These are phyloP conservation scores for Aspergillus clavatus DNA, from an alignment of 2,329 filamentous ascomycete species.

Conservation along the genomic window DNA sequence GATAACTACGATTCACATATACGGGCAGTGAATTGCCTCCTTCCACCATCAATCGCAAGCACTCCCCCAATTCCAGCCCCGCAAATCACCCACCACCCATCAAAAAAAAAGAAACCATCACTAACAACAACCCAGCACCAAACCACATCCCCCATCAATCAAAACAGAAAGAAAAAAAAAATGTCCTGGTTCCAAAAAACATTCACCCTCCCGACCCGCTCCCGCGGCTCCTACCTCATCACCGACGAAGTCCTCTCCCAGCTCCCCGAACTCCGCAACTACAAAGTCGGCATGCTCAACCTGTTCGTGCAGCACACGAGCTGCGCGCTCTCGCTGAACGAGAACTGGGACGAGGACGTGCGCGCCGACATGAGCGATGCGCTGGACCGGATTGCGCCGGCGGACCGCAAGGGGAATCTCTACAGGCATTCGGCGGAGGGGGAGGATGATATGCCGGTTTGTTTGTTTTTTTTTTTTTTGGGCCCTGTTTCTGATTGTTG, in stretches of 20 bases:
- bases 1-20: too few species aligned
- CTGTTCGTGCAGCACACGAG: constrained; percentile 95
- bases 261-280: constrained; percentile 73
- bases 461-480: constrained; percentile 18
- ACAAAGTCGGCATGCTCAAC: constrained; percentile 81
- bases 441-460: constrained; percentile 84
- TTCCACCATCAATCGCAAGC: constrained; percentile 11
- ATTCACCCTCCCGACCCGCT: constrained; percentile 69
- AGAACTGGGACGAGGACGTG: constrained; percentile 87
- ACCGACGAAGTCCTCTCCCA: constrained; percentile 67
- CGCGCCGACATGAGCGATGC: constrained; percentile 89
- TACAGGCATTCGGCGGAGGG: constrained; percentile 89
- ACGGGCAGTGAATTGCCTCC: too few species aligned
- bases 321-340: constrained; percentile 85
- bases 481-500: neutral
- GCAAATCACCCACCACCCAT: too few species aligned
- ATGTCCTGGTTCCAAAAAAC: constrained; percentile 80
- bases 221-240: constrained; percentile 83
- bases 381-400: constrained; percentile 81
- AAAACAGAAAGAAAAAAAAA: constrained; percentile 20
- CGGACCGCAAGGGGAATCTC: constrained; percentile 68
- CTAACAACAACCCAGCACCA: constrained; percentile 9
- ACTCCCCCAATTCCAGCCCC: constrained; percentile 18
- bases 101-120: neutral
- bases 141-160: neutral